Conservation (phyloP, 78 protist genomes). For the Guillardia theta region DNA sequence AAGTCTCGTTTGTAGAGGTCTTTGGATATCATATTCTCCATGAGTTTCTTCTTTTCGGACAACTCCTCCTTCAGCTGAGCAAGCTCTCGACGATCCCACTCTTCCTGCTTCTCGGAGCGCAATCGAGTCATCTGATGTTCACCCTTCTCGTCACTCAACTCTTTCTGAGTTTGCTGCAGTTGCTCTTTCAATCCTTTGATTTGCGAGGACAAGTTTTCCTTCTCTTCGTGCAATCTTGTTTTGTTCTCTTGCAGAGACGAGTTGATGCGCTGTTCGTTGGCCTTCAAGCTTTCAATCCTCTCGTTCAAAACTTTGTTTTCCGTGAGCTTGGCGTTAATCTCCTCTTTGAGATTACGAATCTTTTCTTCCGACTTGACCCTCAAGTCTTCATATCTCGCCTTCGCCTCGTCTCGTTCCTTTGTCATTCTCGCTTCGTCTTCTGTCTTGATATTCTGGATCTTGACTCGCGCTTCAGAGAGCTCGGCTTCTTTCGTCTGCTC, state of each 20-base stretch:
- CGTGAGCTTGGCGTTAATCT: not conserved
- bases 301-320: not conserved
- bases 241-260: not conserved
- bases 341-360: not conserved
- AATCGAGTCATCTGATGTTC: constrained; percentile 12
- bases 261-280: not conserved
- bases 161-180: not conserved
- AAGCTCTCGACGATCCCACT: constrained; percentile 16
- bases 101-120: not conserved
- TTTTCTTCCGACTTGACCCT: not conserved
- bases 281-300: not conserved
- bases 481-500: not conserved
- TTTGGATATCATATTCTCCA: constrained; percentile 1
- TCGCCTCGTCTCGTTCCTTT: not conserved
- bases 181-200: not conserved
- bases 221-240: not conserved
- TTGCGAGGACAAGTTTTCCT: not conserved
- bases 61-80: not conserved
- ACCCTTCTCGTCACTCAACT: constrained; percentile 15
- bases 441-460: not conserved
- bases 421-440: not conserved
- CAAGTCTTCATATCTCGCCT: not conserved
- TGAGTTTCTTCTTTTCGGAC: not conserved
- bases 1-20: not conserved
- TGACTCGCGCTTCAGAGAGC: not conserved